phyloP scores from a whole-genome alignment of 2,329 filamentous ascomycete genomes.

The Simplicillium sp. region DNA sequence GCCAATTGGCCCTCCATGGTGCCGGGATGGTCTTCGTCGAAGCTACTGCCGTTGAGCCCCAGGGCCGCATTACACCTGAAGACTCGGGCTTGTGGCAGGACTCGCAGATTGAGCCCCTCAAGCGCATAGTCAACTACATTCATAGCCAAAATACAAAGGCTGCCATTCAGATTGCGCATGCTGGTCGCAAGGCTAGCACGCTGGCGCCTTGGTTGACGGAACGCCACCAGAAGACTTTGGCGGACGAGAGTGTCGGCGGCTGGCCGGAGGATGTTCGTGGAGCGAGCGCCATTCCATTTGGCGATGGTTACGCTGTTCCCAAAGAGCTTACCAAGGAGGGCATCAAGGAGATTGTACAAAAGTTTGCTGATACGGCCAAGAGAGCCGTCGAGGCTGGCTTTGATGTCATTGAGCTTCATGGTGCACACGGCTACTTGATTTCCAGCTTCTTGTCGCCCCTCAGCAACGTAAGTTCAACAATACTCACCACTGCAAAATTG shows the following conservation, averaged over 20 bases:
- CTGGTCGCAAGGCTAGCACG: conserved; percentile 59
- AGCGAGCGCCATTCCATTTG: conserved; percentile 47
- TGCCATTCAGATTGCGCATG: conserved; percentile 74
- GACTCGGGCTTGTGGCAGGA: conserved; percentile 79
- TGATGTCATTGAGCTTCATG: conserved; percentile 64
- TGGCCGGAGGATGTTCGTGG: conserved; percentile 48
- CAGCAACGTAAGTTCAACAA: conserved; percentile 34
- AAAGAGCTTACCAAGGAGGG: conserved; percentile 60
- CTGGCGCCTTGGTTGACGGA: conserved; percentile 53
- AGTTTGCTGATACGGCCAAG: conserved; percentile 49
- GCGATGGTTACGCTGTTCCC: conserved; percentile 49
- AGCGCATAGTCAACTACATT: conserved; percentile 64
- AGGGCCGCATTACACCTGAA: conserved; percentile 76
- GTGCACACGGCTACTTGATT: conserved; percentile 57
- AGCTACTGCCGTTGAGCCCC: conserved; percentile 63
- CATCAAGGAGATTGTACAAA: conserved; percentile 54
- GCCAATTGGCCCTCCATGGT: conserved; percentile 68
- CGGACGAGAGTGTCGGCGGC: conserved; percentile 40
- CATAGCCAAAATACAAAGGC: conserved; percentile 71
- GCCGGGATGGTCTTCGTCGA: conserved; percentile 68
- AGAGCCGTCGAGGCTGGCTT: conserved; percentile 60
- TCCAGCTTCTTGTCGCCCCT: conserved; percentile 54
- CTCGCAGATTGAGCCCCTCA: conserved; percentile 64
- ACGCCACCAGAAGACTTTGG: conserved; percentile 38
- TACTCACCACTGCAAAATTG: neutral